These are phyloP conservation scores for Diaporthe ampelina DNA, from an alignment of 2,329 filamentous ascomycete genomes.

Conservation along the genomic window DNA sequence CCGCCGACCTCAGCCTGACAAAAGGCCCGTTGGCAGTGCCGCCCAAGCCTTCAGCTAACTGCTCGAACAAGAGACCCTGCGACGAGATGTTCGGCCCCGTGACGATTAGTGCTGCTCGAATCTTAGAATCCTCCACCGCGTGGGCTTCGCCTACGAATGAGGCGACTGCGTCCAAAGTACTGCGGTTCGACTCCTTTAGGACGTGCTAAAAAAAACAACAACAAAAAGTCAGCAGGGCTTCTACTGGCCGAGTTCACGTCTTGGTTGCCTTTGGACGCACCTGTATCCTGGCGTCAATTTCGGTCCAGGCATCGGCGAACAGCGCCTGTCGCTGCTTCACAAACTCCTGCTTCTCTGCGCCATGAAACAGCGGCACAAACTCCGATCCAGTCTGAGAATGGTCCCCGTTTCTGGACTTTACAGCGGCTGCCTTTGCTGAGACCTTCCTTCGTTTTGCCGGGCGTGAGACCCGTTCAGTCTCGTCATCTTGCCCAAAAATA, in stretches of 20 bases:
- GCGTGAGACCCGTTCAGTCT: constrained; percentile 51
- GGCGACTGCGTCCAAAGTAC: constrained; percentile 70
- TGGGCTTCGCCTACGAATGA: constrained; percentile 64
- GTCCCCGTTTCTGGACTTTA: constrained; percentile 35
- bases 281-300: constrained; percentile 74
- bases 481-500: constrained; percentile 69
- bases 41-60: constrained; percentile 72
- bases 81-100: constrained; percentile 85
- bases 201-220: constrained; percentile 63
- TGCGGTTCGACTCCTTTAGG: constrained; percentile 71
- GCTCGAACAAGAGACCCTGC: constrained; percentile 80
- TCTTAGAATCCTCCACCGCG: constrained; percentile 56
- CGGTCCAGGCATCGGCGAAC: constrained; percentile 75
- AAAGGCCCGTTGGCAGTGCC: constrained; percentile 66
- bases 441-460: constrained; percentile 72
- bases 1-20: constrained; percentile 76
- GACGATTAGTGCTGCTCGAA: constrained; percentile 80
- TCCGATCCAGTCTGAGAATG: constrained; percentile 42
- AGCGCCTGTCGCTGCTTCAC: constrained; percentile 68
- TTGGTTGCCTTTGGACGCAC: constrained; percentile 50
- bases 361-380: constrained; percentile 69
- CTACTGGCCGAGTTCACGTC: background rate
- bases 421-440: constrained; percentile 53
- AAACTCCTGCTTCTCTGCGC: constrained; percentile 63
- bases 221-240: background rate